Base-by-base conservation (phyloP, 805 yeast species). In the Nakazawaea wyomingensis region DNA sequence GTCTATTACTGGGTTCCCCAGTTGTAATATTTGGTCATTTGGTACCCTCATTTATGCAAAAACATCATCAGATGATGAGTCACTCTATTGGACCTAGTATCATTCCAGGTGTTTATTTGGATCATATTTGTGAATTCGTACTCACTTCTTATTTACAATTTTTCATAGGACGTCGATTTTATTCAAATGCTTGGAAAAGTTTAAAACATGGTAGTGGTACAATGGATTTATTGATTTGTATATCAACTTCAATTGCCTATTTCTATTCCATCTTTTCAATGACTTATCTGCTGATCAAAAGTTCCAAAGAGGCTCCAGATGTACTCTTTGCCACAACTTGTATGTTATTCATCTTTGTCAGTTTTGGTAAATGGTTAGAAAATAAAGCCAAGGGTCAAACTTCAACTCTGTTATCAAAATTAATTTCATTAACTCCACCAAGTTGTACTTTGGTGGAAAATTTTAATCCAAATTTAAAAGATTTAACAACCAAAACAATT, bases 301-400 rank as follows among this genome's bases (percentile, higher is more conserved):
- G 71, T n/a, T 61, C 61, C 8, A 55, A 59, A 0, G 56, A 58
- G 41, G 72, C 81, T 5, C 95, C 96, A 5, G 78, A 73, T 41
- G 77, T 83, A 1, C 68, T 89, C 28, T 90, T 93, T 67, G 97
- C 88, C 46, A 89, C 98, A 0, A 73, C 88, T 1, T 79, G 82
- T 13, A 87, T 95, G 95, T 69, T 93, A 33, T 72, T 91, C 39
- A 65, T 81, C 4, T 93, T 89, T 60, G 89, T 93, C 21, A 75
- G 93, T 7, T 65, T 89, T 35, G 99, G 99, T 2, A 91, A 93
- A 63, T 85, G 86, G 75, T 67, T 90, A 18, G 99, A 93, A 57
- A 86, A 85, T 61, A 79, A 75, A 50, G 98, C 99, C 2, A 88
- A 93, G 56, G 96, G 98, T 4, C 87, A 85, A 46, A 93, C 98